A percentile compares a stretch with the other conserved stretches of the same genome.
Conservation (phyloP, 805 yeast genomes). For the Candida cerambycidarum region DNA sequence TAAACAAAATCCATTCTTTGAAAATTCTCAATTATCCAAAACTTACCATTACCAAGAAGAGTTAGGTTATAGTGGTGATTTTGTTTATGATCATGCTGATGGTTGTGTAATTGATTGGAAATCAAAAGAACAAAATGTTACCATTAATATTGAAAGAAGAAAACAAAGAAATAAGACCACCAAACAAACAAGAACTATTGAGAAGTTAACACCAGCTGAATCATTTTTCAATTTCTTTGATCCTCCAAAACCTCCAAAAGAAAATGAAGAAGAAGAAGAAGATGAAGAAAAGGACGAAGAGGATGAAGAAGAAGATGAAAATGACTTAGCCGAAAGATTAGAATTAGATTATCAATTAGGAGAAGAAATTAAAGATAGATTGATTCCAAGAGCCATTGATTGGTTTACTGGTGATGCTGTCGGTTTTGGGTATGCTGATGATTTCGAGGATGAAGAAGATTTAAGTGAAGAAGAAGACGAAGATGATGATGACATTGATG, state of each 20-base stretch:
- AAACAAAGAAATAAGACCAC: slow-evolving; percentile 97
- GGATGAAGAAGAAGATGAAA: slow-evolving; percentile 55
- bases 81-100: slow-evolving; percentile 94
- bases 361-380: slow-evolving; percentile 92
- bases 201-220: slow-evolving; percentile 89
- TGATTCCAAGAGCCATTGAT: slow-evolving; percentile 94
- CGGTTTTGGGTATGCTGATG: slow-evolving; percentile 62
- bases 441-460: slow-evolving; percentile 58
- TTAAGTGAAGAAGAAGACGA: slow-evolving; percentile 63
- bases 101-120: slow-evolving; percentile 86
- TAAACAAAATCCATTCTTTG: slow-evolving; percentile 69
- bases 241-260: slow-evolving; percentile 78
- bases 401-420: slow-evolving; percentile 99
- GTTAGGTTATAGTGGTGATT: slow-evolving; percentile 92
- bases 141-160: slow-evolving; percentile 86
- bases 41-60: slow-evolving; percentile 93
- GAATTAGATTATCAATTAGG: slow-evolving; percentile 95
- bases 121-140: slow-evolving; percentile 76
- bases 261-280: slow-evolving; percentile 48
- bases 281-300: slow-evolving; percentile 54
- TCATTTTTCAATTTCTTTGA: slow-evolving; percentile 94
- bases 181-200: slow-evolving; percentile 93
- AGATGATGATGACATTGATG: slow-evolving; percentile 56
- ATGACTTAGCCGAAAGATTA: slow-evolving; percentile 76
- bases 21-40: slow-evolving; percentile 71